Evolutionary conservation across 176 grass and related monocot species (phyloP).

Genomic region (Tuctoria greenei): DNA sequence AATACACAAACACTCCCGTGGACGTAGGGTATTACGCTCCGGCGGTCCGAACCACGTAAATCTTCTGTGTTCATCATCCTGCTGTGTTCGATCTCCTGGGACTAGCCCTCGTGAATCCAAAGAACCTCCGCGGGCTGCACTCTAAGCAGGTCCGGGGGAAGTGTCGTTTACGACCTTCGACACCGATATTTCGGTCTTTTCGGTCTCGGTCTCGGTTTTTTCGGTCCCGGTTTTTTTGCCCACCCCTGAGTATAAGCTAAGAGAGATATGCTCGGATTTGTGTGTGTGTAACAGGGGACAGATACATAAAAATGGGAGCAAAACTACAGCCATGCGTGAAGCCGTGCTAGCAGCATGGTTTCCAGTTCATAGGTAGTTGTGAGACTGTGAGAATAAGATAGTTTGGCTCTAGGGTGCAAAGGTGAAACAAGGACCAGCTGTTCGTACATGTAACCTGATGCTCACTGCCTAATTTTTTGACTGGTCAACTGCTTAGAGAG

Average conservation of each 20-base stretch:
- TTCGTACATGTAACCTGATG: conserved; percentile 37
- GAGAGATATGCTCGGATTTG: conserved; percentile 45
- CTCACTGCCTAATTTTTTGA: conserved; percentile 50
- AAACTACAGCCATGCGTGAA: conserved; percentile 33
- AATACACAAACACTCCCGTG: too few species aligned
- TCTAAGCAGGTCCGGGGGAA: too few species aligned
- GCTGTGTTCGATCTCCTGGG: too few species aligned
- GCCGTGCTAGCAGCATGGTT: conserved; percentile 46
- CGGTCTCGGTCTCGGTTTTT: too few species aligned
- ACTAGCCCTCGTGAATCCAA: too few species aligned
- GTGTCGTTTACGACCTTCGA: too few species aligned
- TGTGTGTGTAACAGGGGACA: conserved; percentile 38
- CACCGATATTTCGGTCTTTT: too few species aligned
- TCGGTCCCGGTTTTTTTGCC: too few species aligned
- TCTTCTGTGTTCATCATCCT: too few species aligned
- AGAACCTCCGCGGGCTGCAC: too few species aligned
- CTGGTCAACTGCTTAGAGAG: conserved; percentile 48
- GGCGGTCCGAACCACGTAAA: too few species aligned
- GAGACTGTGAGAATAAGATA: conserved; percentile 33
- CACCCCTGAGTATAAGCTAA: conserved; percentile 37
- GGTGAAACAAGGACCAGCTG: conserved; percentile 37
- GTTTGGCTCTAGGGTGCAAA: conserved; percentile 38
- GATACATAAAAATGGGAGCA: conserved; percentile 36
- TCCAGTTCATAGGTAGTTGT: conserved; percentile 45
- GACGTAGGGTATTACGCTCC: too few species aligned